Percentiles rank a stretch among this genome's conserved stretches.
phyloP scores from a whole-genome alignment of 1,139 yeast species.

The Schwanniomyces etchellsii region DNA sequence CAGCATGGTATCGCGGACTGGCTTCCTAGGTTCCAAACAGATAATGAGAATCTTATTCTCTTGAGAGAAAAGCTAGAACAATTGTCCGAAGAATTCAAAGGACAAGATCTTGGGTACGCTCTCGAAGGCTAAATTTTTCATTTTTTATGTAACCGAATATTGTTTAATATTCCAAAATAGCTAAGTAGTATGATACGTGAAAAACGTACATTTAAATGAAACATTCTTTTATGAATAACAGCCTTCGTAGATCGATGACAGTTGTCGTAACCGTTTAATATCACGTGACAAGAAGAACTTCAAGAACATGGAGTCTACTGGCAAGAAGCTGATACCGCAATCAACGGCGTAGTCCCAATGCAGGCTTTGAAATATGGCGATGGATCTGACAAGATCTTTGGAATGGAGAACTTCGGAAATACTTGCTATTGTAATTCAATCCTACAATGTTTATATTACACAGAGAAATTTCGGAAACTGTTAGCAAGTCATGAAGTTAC shows the following conservation, averaged over 20 bases:
- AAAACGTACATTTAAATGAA: too few species aligned
- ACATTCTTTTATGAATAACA: too few species aligned
- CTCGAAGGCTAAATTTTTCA: conserved; percentile 33
- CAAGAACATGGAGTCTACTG: too few species aligned
- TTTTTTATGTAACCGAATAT: too few species aligned
- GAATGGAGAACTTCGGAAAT: conserved; percentile 93
- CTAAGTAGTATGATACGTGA: too few species aligned
- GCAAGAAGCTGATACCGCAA: too few species aligned
- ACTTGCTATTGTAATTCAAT: conserved; percentile 95
- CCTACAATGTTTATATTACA: conserved; percentile 77
- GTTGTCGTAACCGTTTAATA: too few species aligned
- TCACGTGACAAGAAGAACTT: too few species aligned
- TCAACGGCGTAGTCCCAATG: too few species aligned
- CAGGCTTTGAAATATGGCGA: conserved; percentile 58
- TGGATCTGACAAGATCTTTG: conserved; percentile 72
- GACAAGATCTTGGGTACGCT: conserved; percentile 37
- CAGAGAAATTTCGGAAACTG: conserved; percentile 60
- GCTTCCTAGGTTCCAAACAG: conserved; percentile 39
- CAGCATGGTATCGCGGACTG: conserved; percentile 53
- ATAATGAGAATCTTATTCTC: conserved; percentile 26
- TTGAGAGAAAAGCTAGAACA: conserved; percentile 30
- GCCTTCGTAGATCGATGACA: conserved; percentile 1
- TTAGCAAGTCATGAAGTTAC: conserved; percentile 33
- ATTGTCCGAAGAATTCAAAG: conserved; percentile 36
- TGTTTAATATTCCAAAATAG: too few species aligned